These are phyloP conservation scores for Dissoconium aciculare DNA, from an alignment of 2,329 filamentous ascomycete genomes.

Conservation along the genomic window DNA sequence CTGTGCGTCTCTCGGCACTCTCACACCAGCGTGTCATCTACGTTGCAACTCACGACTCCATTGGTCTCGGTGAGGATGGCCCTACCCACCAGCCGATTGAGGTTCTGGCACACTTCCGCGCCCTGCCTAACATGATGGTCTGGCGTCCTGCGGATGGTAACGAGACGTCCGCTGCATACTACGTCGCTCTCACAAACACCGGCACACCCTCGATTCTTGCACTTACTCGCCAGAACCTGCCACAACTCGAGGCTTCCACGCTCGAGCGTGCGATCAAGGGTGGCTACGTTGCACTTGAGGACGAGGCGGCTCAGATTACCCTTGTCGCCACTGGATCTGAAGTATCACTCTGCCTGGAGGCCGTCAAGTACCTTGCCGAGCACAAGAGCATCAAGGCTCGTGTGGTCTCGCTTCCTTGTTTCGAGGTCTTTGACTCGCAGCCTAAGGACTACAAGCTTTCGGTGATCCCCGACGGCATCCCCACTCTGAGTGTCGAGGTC, in stretches of 20 bases:
- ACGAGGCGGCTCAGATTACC: conserved; percentile 69
- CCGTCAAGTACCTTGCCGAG: conserved; percentile 79
- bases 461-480: conserved; percentile 86
- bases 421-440: conserved; percentile 92
- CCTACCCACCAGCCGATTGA: conserved; percentile 99
- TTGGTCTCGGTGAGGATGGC: conserved; percentile 95
- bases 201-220: conserved; percentile 85
- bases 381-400: conserved; percentile 77
- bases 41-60: conserved; percentile 96
- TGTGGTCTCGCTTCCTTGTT: conserved; percentile 90
- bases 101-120: conserved; percentile 95
- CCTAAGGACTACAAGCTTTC: conserved; percentile 86
- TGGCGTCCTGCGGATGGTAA: conserved; percentile 98
- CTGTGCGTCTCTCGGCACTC: conserved; percentile 83
- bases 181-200: conserved; percentile 79
- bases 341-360: conserved; percentile 83
- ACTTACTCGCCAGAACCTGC: conserved; percentile 93
- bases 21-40: conserved; percentile 86
- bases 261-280: conserved; percentile 86
- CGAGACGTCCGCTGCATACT: conserved; percentile 96
- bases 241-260: conserved; percentile 87
- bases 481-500: conserved; percentile 83
- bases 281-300: conserved; percentile 81
- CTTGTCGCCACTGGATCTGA: conserved; percentile 93
- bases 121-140: conserved; percentile 97